Conservation (phyloP, 306 rosid species). For the Gastrolobium bilobum region DNA sequence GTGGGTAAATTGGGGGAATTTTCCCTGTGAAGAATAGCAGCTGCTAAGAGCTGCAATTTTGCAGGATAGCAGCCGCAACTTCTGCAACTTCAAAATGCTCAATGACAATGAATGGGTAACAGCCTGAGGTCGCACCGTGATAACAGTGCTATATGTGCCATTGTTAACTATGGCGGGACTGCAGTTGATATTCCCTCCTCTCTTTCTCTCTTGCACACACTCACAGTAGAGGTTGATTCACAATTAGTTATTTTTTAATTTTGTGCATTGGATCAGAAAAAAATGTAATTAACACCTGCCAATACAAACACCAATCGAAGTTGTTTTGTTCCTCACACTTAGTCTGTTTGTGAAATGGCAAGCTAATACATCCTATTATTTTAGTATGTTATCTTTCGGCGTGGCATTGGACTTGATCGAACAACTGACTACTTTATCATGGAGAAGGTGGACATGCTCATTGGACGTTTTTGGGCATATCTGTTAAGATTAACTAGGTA, state of each 20-base stretch:
- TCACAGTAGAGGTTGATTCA: constrained; percentile 6
- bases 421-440: constrained; percentile 76
- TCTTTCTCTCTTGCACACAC: background rate
- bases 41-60: no score
- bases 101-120: no score
- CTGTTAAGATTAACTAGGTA: constrained; percentile 71
- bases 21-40: no score
- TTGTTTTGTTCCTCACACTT: constrained; percentile 39
- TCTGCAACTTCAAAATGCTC: no score
- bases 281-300: background rate
- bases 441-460: constrained; percentile 95
- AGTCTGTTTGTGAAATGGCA: constrained; percentile 36
- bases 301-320: background rate
- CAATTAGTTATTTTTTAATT: constrained; percentile 19
- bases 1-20: no score
- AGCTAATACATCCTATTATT: constrained; percentile 57
- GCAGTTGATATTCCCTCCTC: background rate
- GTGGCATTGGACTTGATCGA: constrained; percentile 78
- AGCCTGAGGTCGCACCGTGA: no score
- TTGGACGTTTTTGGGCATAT: constrained; percentile 83
- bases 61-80: no score
- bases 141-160: no score
- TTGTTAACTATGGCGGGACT: background rate
- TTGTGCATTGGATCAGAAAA: background rate
- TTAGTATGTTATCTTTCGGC: constrained; percentile 89